phyloP scores from a whole-genome alignment of 352 stramenopile species.

The Achlya hypogyna region DNA sequence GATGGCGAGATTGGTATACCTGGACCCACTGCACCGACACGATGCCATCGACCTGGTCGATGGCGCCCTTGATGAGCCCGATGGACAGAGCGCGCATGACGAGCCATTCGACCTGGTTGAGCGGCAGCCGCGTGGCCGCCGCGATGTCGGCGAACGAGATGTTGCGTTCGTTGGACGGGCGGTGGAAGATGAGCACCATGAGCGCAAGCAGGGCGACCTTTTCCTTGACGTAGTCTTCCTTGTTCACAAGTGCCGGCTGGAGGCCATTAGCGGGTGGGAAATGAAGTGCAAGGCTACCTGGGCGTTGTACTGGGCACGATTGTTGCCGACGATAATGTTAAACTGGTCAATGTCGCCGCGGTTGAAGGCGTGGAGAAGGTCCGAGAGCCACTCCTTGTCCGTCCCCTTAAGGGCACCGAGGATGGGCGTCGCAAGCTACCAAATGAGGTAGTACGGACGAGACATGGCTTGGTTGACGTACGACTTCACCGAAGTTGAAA shows the following conservation, averaged over 20 bases:
- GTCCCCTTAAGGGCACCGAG: constrained; percentile 84
- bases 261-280: background rate
- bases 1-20: constrained; percentile 19
- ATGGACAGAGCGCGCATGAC: constrained; percentile 96
- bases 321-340: constrained; percentile 70
- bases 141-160: constrained; percentile 93
- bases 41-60: constrained; percentile 88
- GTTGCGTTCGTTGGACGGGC: constrained; percentile 88
- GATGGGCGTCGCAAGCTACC: constrained; percentile 87
- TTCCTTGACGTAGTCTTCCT: constrained; percentile 93
- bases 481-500: constrained; percentile 98
- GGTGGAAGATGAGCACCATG: constrained; percentile 96
- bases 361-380: constrained; percentile 91
- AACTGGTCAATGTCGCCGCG: constrained; percentile 93
- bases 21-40: constrained; percentile 96
- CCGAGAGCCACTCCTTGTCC: constrained; percentile 89
- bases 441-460: constrained; percentile 6
- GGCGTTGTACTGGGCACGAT: constrained; percentile 77
- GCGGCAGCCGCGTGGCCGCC: constrained; percentile 62
- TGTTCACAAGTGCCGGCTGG: constrained; percentile 89
- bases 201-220: constrained; percentile 96
- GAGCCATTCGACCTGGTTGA: constrained; percentile 96
- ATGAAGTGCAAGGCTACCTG: constrained; percentile 22
- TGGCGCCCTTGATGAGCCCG: constrained; percentile 91
- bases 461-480: constrained; percentile 28